Evolutionary conservation across 78 protist species (phyloP).

Genomic region (Trichosphaerium sp.): DNA sequence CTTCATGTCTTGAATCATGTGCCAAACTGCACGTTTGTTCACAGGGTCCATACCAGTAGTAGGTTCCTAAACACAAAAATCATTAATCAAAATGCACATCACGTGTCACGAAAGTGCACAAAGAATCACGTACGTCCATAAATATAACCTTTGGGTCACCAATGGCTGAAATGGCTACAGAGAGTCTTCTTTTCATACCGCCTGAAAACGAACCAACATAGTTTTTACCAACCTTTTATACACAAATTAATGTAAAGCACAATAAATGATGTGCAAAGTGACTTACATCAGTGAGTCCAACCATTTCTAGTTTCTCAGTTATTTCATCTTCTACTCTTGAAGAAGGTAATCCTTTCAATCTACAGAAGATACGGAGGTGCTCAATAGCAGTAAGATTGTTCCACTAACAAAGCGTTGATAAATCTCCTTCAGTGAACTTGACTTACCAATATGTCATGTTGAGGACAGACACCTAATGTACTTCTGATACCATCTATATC

Average conservation of each 20-base stretch:
- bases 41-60: conserved; percentile 75
- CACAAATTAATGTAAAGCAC: too few relatives aligned
- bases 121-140: too few relatives aligned
- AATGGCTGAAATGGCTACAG: conserved; percentile 56
- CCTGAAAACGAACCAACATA: conserved; percentile 65
- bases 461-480: conserved; percentile 38
- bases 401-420: too few relatives aligned
- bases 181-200: conserved; percentile 80
- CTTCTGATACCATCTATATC: conserved; percentile 15
- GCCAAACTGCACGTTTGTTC: conserved; percentile 53
- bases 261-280: too few relatives aligned
- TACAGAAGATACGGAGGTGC: conserved; percentile 22
- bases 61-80: conserved; percentile 67
- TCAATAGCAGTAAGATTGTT: conserved; percentile 29
- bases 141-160: conserved; percentile 62
- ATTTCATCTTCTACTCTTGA: not conserved
- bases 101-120: not conserved
- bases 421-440: conserved; percentile 7
- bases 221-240: not conserved
- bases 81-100: not conserved
- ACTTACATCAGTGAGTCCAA: not conserved
- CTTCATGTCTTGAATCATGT: conserved; percentile 30
- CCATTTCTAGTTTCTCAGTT: not conserved
- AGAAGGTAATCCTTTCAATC: conserved; percentile 16
- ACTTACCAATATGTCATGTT: not conserved